phyloP scores from a whole-genome alignment of 805 yeast genomes.

The Starmerella lactis-condensi region DNA sequence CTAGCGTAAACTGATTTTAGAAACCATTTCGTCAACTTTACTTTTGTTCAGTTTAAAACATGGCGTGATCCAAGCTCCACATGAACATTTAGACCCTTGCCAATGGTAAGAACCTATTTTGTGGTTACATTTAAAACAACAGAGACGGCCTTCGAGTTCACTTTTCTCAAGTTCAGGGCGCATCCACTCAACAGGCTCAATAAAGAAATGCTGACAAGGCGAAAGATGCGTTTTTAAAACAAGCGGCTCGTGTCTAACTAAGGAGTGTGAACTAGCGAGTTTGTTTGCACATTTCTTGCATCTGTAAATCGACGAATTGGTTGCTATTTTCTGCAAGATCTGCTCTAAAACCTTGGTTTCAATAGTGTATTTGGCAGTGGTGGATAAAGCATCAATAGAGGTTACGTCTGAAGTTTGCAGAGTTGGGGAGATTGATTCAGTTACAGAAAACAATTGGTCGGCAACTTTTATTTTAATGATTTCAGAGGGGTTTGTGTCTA shows the following conservation, averaged over 20 bases:
- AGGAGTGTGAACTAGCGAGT: constrained; percentile 44
- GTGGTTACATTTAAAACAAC: constrained; percentile 65
- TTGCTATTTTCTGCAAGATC: constrained; percentile 5
- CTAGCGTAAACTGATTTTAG: background rate
- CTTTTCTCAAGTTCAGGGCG: constrained; percentile 51
- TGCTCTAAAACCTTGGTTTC: constrained; percentile 9
- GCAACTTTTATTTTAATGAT: constrained; percentile 6
- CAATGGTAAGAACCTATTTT: constrained; percentile 87
- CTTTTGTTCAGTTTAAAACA: constrained; percentile 66
- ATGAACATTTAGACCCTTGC: constrained; percentile 86
- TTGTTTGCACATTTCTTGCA: constrained; percentile 68
- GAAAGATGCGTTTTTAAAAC: constrained; percentile 6
- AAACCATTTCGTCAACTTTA: constrained; percentile 49
- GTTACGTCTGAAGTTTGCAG: background rate
- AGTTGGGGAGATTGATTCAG: constrained; percentile 7
- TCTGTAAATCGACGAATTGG: too few relatives aligned
- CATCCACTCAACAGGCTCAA: constrained; percentile 92
- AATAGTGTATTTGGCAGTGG: background rate
- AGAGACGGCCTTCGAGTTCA: constrained; percentile 68
- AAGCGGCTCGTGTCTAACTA: constrained; percentile 34
- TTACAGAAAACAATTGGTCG: constrained; percentile 4
- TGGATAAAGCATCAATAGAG: background rate
- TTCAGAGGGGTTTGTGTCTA: background rate
- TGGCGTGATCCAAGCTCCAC: constrained; percentile 92
- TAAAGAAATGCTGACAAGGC: constrained; percentile 63